Evolutionary conservation across 2,329 filamentous ascomycete genomes (phyloP), one percentile per base, ranked within the genome.

Genomic region (Aspergillus vadensis): DNA sequence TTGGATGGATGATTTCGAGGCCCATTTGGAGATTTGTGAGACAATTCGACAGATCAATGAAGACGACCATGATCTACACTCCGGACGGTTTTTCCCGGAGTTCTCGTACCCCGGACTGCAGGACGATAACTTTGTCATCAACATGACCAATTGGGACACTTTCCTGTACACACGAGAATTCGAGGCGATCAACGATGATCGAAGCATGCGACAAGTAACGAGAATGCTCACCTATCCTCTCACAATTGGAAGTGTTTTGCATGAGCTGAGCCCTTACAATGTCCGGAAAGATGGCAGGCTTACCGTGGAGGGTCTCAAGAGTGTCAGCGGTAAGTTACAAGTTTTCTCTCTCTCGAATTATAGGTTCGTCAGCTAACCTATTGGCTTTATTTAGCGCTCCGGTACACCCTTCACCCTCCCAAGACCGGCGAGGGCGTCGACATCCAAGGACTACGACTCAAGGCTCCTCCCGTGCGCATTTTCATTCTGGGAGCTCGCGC

Each of bases 71-170:
- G 95, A 99, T 75, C 79, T 99, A 67, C 85, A 90, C 54, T 97
- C 92, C 17, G 95, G 95, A 3, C 86, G 95, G 27, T 90, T 92
- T 76, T 99, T 99, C 77, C 89, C 91, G 14, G 96, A 99, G 76
- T 98, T 96, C 72, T 88, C 93, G 63, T 96, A 97, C 72, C 92
- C 95, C 0, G 91, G 90, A 14, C 84, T 88, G 57, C 93, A 97
- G 79, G 88, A 97, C 74, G 93, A 97, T 66, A 94, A 97, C 75
- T 91, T 92, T 36, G 84, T 95, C 66, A 87, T 97, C 67, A 99
- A 99, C 78, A 93, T 99, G 90, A 96, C 90, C 47, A 99, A 96
- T 76, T 99, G 95, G 95, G 95, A 99, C 76, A 98, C 95, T 0
- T 91, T 96, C 69, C 82, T 99, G 72, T 99, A 97, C 74, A 96